Evolutionary conservation across 805 yeast species (phyloP).

Genomic region (Lipomyces yamanashiensis): DNA sequence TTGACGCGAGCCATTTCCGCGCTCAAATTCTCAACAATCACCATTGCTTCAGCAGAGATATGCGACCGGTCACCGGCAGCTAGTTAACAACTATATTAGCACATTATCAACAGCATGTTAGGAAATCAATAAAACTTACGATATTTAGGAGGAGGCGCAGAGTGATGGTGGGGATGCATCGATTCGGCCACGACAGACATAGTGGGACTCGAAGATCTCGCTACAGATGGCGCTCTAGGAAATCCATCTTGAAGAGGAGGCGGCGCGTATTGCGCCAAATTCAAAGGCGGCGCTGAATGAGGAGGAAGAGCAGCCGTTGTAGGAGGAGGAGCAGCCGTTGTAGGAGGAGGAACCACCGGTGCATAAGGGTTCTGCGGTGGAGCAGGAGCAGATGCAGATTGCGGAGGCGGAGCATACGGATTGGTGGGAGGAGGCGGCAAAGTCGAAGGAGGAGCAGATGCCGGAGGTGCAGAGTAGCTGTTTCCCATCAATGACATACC

Average conservation of each 20-base stretch:
- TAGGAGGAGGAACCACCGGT: slow-evolving; percentile 25
- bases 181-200: slow-evolving; percentile 41
- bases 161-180: slow-evolving; percentile 23
- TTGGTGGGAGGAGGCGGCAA: slow-evolving; percentile 44
- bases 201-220: slow-evolving; percentile 38
- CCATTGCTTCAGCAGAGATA: slow-evolving; percentile 61
- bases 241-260: slow-evolving; percentile 46
- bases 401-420: slow-evolving; percentile 50
- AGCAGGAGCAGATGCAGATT: slow-evolving; percentile 12
- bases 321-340: slow-evolving; percentile 20
- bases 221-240: slow-evolving; percentile 38
- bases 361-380: slow-evolving; percentile 30
- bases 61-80: slow-evolving; percentile 71
- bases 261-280: slow-evolving; percentile 43
- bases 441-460: slow-evolving; percentile 40
- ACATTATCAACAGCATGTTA: slow-evolving; percentile 33
- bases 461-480: slow-evolving; percentile 13
- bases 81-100: slow-evolving; percentile 39
- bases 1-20: slow-evolving; percentile 63
- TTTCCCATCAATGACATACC: too few species aligned
- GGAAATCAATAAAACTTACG: slow-evolving; percentile 20
- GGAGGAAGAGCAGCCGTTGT: slow-evolving; percentile 24
- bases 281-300: slow-evolving; percentile 25
- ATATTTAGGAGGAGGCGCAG: slow-evolving; percentile 42
- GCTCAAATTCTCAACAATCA: slow-evolving; percentile 63